These are phyloP conservation scores for Cavenderia fasciculata DNA, from an alignment of 78 protist genomes.

Conservation along the genomic window DNA sequence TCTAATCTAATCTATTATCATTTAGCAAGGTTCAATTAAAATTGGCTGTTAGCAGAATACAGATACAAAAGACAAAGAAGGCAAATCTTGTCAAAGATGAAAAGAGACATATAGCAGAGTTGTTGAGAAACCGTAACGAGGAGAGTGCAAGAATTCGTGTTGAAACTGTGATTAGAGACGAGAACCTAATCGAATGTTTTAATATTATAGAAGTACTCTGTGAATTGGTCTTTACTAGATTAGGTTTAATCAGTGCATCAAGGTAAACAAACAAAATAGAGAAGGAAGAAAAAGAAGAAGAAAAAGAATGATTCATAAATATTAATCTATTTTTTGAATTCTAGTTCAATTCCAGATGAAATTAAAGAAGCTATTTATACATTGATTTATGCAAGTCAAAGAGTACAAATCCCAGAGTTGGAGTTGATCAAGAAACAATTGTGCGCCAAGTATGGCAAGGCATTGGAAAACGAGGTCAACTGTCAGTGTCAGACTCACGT, in stretches of 20 bases:
- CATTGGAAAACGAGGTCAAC: slow-evolving; percentile 30
- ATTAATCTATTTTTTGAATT: not conserved
- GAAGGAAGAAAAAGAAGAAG: not conserved
- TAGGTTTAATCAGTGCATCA: slow-evolving; percentile 18
- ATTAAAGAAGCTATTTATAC: slow-evolving; percentile 66
- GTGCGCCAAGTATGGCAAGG: slow-evolving; percentile 61
- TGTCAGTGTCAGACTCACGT: slow-evolving; percentile 43
- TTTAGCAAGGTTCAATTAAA: slow-evolving; percentile 68
- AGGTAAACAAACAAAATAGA: not conserved
- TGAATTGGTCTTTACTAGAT: slow-evolving; percentile 47
- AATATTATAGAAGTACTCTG: slow-evolving; percentile 58
- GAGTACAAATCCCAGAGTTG: slow-evolving; percentile 79
- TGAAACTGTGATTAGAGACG: slow-evolving; percentile 74
- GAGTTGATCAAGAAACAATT: slow-evolving; percentile 52
- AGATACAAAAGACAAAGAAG: slow-evolving; percentile 61
- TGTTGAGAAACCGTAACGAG: slow-evolving; percentile 60
- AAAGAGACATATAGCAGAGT: slow-evolving; percentile 72
- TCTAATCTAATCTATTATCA: not conserved
- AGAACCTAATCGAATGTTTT: slow-evolving; percentile 55
- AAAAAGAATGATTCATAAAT: not conserved
- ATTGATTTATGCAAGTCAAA: slow-evolving; percentile 77
- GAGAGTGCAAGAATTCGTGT: slow-evolving; percentile 75
- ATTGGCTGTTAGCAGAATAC: slow-evolving; percentile 74
- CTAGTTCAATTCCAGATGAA: slow-evolving; percentile 68
- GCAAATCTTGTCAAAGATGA: slow-evolving; percentile 56